Conservation (phyloP, 179 eudicot species). For the Beta lomatogona region DNA sequence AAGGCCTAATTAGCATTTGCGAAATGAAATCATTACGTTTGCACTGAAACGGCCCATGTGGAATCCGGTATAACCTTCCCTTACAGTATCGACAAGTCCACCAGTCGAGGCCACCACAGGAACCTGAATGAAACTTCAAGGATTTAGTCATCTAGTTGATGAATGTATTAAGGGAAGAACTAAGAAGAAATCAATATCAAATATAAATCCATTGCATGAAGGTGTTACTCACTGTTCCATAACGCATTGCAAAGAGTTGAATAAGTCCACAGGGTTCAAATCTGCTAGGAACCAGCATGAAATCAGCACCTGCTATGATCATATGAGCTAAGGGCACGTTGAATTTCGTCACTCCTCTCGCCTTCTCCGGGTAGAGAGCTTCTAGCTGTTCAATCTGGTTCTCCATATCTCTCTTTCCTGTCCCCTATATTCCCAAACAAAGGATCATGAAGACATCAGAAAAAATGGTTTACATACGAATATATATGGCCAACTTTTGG, state of each 20-base stretch:
- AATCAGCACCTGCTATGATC: constrained; percentile 84
- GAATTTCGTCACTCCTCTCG: constrained; percentile 78
- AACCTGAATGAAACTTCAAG: constrained; percentile 38
- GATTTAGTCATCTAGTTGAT: not conserved
- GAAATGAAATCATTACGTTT: constrained; percentile 39
- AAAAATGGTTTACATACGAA: not conserved
- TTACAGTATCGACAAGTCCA: constrained; percentile 89
- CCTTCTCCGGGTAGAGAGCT: constrained; percentile 60
- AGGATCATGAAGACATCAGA: not conserved
- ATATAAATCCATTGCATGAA: constrained; percentile 77
- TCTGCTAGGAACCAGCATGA: constrained; percentile 79
- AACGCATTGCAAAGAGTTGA: constrained; percentile 88
- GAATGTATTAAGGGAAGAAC: not conserved
- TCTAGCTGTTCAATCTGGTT: constrained; percentile 64
- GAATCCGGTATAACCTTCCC: constrained; percentile 84
- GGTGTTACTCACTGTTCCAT: constrained; percentile 77
- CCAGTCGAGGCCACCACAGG: constrained; percentile 92
- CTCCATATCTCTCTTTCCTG: constrained; percentile 84
- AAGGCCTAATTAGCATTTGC: not conserved
- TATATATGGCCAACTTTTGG: not conserved
- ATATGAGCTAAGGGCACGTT: constrained; percentile 76
- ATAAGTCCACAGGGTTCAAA: constrained; percentile 97
- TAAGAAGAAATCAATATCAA: not conserved
- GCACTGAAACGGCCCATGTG: constrained; percentile 90
- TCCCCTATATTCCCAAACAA: constrained; percentile 49